Evolutionary conservation across 2,329 filamentous ascomycete genomes (phyloP), one percentile per base, ranked within the genome.

Genomic region (Paecilomyces variotii): DNA sequence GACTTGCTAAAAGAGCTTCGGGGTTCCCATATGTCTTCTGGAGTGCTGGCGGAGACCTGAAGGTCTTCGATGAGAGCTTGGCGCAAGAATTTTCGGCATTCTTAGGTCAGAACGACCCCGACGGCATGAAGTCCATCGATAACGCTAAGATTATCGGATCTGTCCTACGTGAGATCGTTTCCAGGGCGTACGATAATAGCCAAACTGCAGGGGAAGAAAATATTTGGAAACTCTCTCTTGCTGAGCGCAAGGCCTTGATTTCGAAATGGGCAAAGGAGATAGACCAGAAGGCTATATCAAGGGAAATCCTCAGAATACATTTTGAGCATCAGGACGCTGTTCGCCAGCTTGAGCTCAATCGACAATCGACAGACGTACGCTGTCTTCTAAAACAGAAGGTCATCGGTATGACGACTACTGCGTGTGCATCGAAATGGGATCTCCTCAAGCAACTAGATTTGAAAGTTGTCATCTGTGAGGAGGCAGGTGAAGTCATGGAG

Each of bases 401-500:
- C 11, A 49, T 56, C 24, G 54, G 54, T 19, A 39, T 56, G 32
- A 56, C 54, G 3, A 56, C 54, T 9, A 49, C 54, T 9, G 35
- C 28, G 3, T 39, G 30, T 27, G 54, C 54, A 32, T n/a, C 25
- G 9, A 56, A 56, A 10, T n/a, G 30, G 25, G 34, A 56, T 35
- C 28, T 75, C 0, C 67, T 83, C 0, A 72, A 60, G 55, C 9
- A 65, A 59, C 49, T 73, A 57, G 64, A 19, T 57, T 3, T 55
- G 7, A 10, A 59, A 53, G 54, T 87, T 0, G 68, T 89, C 14
- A 67, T 89, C 0, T 87, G 83, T 34, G 87, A 90, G 67, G 87
- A 90, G 65, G 87, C 87, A 1, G 87, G 82, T 0, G 86, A 90
- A 61, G 83, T 89, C 0, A 74, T 89, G 32, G 87, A 90, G 67